Conservation (phyloP, 2,329 filamentous ascomycete species). For the Stemphylium beticola region DNA sequence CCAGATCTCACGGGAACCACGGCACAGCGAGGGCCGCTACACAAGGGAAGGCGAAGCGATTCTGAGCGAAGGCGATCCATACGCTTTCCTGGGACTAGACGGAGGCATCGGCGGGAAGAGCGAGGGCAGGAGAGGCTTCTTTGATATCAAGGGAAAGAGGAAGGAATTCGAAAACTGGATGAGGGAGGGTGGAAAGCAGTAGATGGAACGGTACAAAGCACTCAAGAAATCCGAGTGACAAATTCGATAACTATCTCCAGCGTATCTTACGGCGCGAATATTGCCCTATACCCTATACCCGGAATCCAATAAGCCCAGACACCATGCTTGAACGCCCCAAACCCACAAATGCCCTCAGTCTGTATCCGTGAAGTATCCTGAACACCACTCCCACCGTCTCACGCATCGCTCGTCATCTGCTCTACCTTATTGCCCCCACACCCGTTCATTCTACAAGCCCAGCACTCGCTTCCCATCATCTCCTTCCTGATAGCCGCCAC, state of each 20-base stretch:
- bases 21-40: constrained; percentile 61
- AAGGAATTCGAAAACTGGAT: constrained; percentile 86
- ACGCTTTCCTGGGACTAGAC: constrained; percentile 62
- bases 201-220: neutral
- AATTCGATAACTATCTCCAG: neutral
- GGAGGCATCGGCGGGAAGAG: constrained; percentile 61
- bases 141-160: constrained; percentile 83
- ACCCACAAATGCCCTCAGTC: constrained; percentile 1
- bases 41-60: constrained; percentile 70
- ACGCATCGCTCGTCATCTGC: constrained; percentile 37
- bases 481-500: constrained; percentile 29
- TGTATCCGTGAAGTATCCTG: neutral
- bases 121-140: constrained; percentile 82
- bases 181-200: constrained; percentile 25
- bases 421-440: constrained; percentile 32
- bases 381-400: neutral
- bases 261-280: neutral
- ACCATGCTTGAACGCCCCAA: constrained; percentile 19
- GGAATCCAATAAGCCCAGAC: constrained; percentile 11
- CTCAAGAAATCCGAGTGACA: neutral
- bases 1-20: constrained; percentile 79
- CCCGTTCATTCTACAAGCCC: constrained; percentile 34
- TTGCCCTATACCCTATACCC: neutral
- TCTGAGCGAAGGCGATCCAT: constrained; percentile 76
- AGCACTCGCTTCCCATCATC: constrained; percentile 29